Percentiles rank a stretch among this genome's conserved stretches.
Evolutionary conservation across 1,284 basidiomycete genomes (phyloP).

Genomic region (Wallemia hederae): DNA sequence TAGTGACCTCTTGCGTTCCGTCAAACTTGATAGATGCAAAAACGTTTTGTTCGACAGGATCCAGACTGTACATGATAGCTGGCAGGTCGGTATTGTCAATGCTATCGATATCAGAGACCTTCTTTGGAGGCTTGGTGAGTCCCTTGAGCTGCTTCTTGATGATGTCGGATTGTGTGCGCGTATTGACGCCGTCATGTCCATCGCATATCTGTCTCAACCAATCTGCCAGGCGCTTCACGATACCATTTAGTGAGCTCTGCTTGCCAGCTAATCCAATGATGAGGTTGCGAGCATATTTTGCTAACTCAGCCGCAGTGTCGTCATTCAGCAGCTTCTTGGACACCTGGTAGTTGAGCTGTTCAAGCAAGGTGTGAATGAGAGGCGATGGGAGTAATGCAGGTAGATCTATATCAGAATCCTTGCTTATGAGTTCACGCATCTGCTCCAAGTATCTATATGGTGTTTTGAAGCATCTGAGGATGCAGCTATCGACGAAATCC

Average conservation of each 20-base stretch:
- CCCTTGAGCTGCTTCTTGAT: neutral
- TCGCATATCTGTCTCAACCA: neutral
- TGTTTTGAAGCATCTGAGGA: conserved; percentile 51
- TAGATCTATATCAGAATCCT: conserved; percentile 1
- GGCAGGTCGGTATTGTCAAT: neutral
- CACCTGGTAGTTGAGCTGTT: conserved; percentile 39
- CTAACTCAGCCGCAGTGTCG: conserved; percentile 31
- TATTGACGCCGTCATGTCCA: neutral
- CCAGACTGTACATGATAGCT: neutral
- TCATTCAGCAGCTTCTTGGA: conserved; percentile 24
- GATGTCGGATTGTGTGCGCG: neutral
- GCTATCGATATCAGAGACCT: neutral
- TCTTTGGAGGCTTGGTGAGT: neutral
- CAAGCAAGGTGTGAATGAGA: conserved; percentile 40
- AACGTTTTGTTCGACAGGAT: neutral
- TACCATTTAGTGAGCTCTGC: conserved; percentile 6
- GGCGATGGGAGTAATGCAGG: conserved; percentile 26
- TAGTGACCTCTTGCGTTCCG: neutral
- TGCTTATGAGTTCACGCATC: conserved; percentile 13
- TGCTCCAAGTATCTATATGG: conserved; percentile 69
- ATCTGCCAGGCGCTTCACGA: neutral
- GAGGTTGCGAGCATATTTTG: conserved; percentile 32
- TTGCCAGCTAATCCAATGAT: conserved; percentile 28
- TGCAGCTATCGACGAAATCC: conserved; percentile 55
- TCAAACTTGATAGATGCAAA: neutral